Base-by-base conservation (phyloP, 192 early-diverging fungal genomes). In the Rhizophlyctis rosea region DNA sequence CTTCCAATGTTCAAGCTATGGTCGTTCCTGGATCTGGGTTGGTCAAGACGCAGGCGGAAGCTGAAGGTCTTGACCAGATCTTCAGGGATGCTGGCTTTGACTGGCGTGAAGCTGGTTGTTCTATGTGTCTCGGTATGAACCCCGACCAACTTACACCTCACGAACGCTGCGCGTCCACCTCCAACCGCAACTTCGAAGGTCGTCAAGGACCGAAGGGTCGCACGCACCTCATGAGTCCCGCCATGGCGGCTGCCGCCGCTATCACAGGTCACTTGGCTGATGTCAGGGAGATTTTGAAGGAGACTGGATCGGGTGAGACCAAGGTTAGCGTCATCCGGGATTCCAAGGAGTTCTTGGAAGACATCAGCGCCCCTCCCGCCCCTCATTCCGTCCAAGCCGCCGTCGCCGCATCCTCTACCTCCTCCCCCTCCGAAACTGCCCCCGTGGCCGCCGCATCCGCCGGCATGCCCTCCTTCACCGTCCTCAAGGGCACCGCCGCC, bases 121-220 rank as follows among this genome's bases (percentile, higher is more conserved):
- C 82, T 49, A 87, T 87, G 85, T 87, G 85, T 71, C 71, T 88
- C 7, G 87, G 87, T 48, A 88, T 88, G 87, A 88, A 88, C 67
- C 82, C 82, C 25, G 87, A 88, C 70, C 84, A 86, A 59, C 79
- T 88, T 13, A 78, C 78, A 50, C 83, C 87, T 35, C 66, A 73
- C 25, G 87, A 88, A 62, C 76, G 87, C 31, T 88, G 87, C 69
- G 87, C 87, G 13, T 82, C 80, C 48, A 88, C 87, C 18, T 84
- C 81, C n/a, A 88, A 88, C 70, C 75, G 87, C 54, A 88, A 88
- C 77, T 88, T 88, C 71, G 84, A 88, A 62, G 87, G 87, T 27
- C 67, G 87, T 31, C 87, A 88, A 62, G 87, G 87, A 16, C 78
- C 78, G 3, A 79, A 80, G 34, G 84, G 87, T 28, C 71, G 87